phyloP scores from a whole-genome alignment of 495 filamentous ascomycete species.

The Peziza echinospora region DNA sequence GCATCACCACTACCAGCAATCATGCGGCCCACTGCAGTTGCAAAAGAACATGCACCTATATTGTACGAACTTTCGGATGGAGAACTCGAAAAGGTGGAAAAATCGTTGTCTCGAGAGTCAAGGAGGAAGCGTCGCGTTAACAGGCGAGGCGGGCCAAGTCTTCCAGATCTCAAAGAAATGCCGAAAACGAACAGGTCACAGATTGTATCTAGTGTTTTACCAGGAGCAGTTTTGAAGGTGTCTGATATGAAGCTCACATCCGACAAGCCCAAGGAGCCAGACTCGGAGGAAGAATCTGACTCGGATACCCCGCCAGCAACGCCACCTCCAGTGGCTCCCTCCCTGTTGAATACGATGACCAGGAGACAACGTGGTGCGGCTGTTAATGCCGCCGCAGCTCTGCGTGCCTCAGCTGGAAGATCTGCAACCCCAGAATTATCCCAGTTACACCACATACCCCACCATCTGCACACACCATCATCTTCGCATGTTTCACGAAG shows the following conservation, averaged over 20 bases:
- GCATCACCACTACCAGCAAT: conserved; percentile 60
- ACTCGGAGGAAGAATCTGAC: conserved; percentile 57
- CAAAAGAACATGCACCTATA: conserved; percentile 81
- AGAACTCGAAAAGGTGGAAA: conserved; percentile 74
- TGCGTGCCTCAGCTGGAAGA: conserved; percentile 29
- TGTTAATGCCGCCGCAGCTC: conserved; percentile 21
- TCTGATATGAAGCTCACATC: conserved; percentile 57
- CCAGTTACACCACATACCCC: conserved; percentile 22
- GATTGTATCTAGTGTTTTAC: conserved; percentile 74
- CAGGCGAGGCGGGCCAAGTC: conserved; percentile 73
- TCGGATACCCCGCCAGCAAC: conserved; percentile 78
- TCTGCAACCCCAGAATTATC: conserved; percentile 69
- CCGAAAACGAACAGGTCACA: conserved; percentile 77
- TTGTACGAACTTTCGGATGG: conserved; percentile 83
- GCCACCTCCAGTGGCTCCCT: conserved; percentile 64
- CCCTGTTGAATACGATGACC: conserved; percentile 55
- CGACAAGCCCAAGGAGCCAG: conserved; percentile 39
- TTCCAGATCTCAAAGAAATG: conserved; percentile 89
- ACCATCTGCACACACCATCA: background rate
- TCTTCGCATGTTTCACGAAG: conserved; percentile 4
- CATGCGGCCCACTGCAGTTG: conserved; percentile 72
- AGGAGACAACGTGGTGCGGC: conserved; percentile 56
- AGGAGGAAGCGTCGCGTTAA: conserved; percentile 85
- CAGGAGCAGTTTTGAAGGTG: conserved; percentile 45
- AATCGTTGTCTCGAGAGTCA: conserved; percentile 80